Evolutionary conservation across 805 yeast genomes (phyloP).

Genomic region (Wickerhamiella parazyma): DNA sequence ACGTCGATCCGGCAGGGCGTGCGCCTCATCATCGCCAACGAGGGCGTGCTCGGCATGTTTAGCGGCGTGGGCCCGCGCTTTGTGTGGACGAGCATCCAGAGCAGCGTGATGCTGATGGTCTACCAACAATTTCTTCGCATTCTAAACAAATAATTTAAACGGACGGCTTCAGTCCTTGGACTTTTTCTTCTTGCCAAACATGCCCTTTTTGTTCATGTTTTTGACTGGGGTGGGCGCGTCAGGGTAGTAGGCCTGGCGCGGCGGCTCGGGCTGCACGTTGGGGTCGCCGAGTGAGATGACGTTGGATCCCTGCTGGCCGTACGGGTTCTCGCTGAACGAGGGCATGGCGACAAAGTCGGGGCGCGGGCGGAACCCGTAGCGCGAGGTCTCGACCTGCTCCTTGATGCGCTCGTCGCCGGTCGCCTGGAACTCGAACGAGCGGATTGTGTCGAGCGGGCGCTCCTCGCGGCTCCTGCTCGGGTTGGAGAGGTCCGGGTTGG

Average conservation of each 20-base stretch:
- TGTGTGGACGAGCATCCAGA: conserved; percentile 92
- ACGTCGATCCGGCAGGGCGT: conserved; percentile 41
- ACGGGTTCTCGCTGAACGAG: conserved; percentile 30
- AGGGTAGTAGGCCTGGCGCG: conserved; percentile 26
- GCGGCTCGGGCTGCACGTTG: conserved; percentile 28
- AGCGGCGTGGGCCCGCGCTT: conserved; percentile 94
- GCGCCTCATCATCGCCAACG: conserved; percentile 44
- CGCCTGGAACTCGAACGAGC: conserved; percentile 86
- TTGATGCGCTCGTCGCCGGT: conserved; percentile 74
- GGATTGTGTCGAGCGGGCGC: conserved; percentile 90
- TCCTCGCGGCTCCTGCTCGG: conserved; percentile 91
- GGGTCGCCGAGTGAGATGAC: conserved; percentile 30
- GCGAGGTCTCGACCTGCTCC: conserved; percentile 66
- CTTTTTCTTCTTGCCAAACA: conserved; percentile 54
- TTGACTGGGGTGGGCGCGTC: conserved; percentile 30
- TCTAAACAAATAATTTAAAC: conserved; percentile 8
- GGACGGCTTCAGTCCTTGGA: conserved; percentile 23
- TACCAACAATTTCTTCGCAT: conserved; percentile 65
- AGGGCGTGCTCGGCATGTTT: conserved; percentile 70
- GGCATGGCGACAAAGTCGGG: conserved; percentile 45
- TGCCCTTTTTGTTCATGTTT: conserved; percentile 61
- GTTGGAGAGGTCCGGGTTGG: conserved; percentile 72
- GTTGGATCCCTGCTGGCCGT: conserved; percentile 26
- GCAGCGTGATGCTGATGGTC: conserved; percentile 80
- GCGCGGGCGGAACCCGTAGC: conserved; percentile 78